Evolutionary conservation across 768 basidiomycete species (phyloP), one percentile per base, ranked within the genome.

Genomic region (Cystofilobasidium capitatum): DNA sequence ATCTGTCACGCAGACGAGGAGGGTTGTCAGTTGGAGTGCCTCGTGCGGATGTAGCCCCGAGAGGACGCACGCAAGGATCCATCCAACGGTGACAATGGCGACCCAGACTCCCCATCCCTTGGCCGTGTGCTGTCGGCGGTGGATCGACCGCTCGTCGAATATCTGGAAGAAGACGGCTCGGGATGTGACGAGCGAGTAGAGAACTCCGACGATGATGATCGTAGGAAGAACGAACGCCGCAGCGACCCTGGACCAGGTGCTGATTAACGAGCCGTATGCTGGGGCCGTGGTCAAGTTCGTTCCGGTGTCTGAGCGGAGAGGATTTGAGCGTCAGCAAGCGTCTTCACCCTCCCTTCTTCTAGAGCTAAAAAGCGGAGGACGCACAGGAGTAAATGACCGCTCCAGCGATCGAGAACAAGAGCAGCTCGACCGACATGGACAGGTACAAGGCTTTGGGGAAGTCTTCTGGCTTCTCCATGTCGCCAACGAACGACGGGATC

Each of bases 51-150:
- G 33, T 45, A 71, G 29, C 24, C 60, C 66, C 39, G 33, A 42
- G n/a, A 73, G 72, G 61, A 73, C 60, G 63, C 59, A 73, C 0
- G 72, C 72, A n/a, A 73, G 72, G 47, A 73, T 70, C 72, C 72
- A 73, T 1, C 62, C 65, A 29, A 47, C 55, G 20, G 67, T 40
- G 26, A 73, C 72, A 59, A 73, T 73, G 10, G 60, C 57, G 29
- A 66, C 47, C 72, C 72, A 73, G 22, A 70, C 62, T 26, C 55
- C 47, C 72, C 72, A 73, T 0, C 72, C 72, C 31, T 66, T 69
- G 49, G 65, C 65, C 17, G 72, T 73, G 44, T 73, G 72, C 24
- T 40, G 49, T 35, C 65, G 51, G 31, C 72, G 62, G 37, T 73
- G 72, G 35, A 64, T 62, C 26, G 70, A 71, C 49, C 64, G 63